These are phyloP conservation scores for Casuarina glauca DNA, from an alignment of 306 rosid genomes.

Conservation along the genomic window DNA sequence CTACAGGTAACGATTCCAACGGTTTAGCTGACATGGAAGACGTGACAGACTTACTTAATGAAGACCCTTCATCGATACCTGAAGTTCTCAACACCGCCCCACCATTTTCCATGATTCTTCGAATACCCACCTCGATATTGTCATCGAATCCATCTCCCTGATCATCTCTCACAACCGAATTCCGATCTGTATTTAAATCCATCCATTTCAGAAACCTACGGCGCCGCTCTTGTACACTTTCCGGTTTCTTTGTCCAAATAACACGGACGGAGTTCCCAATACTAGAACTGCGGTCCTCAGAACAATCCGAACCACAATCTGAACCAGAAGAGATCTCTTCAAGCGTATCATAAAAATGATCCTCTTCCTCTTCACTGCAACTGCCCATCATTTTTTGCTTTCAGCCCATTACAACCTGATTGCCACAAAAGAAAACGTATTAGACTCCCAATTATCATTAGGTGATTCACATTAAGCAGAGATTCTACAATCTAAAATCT, in stretches of 20 bases:
- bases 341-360: conserved; percentile 65
- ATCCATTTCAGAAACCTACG: conserved; percentile 64
- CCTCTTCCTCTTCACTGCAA: conserved; percentile 40
- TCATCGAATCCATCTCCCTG: conserved; percentile 21
- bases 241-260: conserved; percentile 47
- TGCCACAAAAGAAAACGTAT: neutral
- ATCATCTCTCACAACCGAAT: conserved; percentile 27
- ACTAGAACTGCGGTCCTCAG: conserved; percentile 45
- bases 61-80: conserved; percentile 33
- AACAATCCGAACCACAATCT: conserved; percentile 52
- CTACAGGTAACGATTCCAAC: conserved; percentile 26
- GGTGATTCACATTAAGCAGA: neutral
- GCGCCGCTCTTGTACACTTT: conserved; percentile 62
- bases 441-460: conserved; percentile 15
- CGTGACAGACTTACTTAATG: conserved; percentile 35
- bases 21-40: conserved; percentile 41
- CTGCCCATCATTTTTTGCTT: conserved; percentile 28
- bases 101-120: conserved; percentile 45
- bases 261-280: conserved; percentile 21
- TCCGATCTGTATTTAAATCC: conserved; percentile 43
- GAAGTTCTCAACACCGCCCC: conserved; percentile 53
- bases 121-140: conserved; percentile 26
- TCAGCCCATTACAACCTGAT: conserved; percentile 5
- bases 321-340: conserved; percentile 72
- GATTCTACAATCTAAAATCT: neutral